Base-by-base conservation (phyloP, 164 flowering plant genomes). In the Malania oleifera region DNA sequence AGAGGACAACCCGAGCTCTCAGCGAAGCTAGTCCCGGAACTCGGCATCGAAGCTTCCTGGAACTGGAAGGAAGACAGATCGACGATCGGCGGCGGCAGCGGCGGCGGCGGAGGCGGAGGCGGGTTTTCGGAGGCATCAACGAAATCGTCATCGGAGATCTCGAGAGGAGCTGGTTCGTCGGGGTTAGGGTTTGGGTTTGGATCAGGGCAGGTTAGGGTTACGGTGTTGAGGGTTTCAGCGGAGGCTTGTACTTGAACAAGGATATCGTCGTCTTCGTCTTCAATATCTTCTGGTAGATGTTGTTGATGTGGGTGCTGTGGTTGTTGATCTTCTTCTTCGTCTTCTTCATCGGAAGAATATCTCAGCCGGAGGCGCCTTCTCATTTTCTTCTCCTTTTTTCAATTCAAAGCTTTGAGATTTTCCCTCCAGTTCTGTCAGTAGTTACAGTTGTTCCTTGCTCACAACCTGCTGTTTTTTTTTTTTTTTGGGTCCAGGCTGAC, bases 61-160 rank as follows among this genome's bases (percentile, higher is more conserved):
- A 52, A 40, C n/a, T n/a, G n/a, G n/a, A n/a, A n/a, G n/a, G n/a
- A n/a, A 3, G 56, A 56, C 11, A 55, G 47, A 20, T 39, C 10
- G 23, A 37, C 26, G 8, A 6, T 17, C 28, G 59, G 45, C 11
- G 67, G 56, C 6, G 48, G 35, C 27, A 58, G 46, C 19, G 61
- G 51, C 5, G 70, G 54, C 11, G 75, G 73, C 20, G 80, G 41
- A 1, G 82, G 78, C 11, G 82, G 60, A 4, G 83, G 65, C 45
- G 76, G 52, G 29, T 59, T 28, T 12, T 80, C 82, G 13, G 82
- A 62, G 19, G 68, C 86, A 56, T 82, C 85, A 9, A 77, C 27
- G 62, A 77, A 76, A 1, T 82, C 85, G 35, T 75, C 95, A 40
- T 79, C 89, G 48, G 89, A 77, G 43, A 81, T 74, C 37, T 77